Evolutionary conservation across 331 rosid species (phyloP).

Genomic region (Prunus yedoensis): DNA sequence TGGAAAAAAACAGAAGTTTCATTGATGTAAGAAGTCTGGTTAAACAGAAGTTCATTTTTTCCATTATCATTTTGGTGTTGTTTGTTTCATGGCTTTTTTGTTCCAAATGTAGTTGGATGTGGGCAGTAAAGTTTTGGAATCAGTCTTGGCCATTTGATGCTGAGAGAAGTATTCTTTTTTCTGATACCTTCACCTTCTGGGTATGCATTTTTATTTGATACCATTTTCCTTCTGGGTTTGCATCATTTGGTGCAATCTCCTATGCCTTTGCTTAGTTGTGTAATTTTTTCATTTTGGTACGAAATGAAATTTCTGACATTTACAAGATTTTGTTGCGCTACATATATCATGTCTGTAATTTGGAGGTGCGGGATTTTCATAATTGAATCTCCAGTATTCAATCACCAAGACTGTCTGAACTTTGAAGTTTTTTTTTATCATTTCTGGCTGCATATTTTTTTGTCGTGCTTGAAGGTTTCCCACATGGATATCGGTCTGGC

Average conservation of each 20-base stretch:
- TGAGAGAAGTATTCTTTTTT: conserved; percentile 18
- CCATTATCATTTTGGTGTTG: conserved; percentile 1
- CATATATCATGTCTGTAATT: conserved; percentile 5
- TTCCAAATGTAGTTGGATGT: neutral
- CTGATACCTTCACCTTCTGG: conserved; percentile 20
- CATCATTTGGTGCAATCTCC: conserved; percentile 24
- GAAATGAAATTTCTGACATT: conserved; percentile 1
- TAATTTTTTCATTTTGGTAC: neutral
- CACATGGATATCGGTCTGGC: neutral
- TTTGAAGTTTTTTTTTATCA: neutral
- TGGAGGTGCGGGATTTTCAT: neutral
- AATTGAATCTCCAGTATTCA: neutral
- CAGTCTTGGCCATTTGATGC: conserved; percentile 15
- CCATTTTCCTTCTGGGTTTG: conserved; percentile 11
- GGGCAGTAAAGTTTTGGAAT: neutral
- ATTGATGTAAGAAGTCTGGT: conserved; percentile 18
- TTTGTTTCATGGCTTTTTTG: conserved; percentile 14
- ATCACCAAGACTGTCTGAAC: conserved; percentile 12
- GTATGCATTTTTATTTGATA: conserved; percentile 18
- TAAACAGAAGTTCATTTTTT: conserved; percentile 15
- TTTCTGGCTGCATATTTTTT: neutral
- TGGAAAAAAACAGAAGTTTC: conserved; percentile 4
- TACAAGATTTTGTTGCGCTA: conserved; percentile 5
- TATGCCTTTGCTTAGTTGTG: conserved; percentile 17
- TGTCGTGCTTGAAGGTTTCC: conserved; percentile 21